These are phyloP conservation scores for Grigorovia yakushimaensis DNA, from an alignment of 805 yeast species.

Conservation along the genomic window DNA sequence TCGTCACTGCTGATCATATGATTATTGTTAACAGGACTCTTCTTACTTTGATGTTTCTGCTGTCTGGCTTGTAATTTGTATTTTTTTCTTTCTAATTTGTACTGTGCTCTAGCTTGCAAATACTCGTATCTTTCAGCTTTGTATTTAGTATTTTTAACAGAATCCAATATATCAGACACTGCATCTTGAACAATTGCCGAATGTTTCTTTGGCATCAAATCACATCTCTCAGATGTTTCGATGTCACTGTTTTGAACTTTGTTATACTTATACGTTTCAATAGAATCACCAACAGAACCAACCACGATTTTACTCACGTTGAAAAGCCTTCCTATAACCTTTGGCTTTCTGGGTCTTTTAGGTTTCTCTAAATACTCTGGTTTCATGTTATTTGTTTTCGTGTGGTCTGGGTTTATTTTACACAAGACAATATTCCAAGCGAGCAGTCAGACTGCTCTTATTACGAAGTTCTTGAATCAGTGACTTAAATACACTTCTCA, in stretches of 20 bases:
- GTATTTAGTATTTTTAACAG: neutral
- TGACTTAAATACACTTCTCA: no score
- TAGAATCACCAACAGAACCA: neutral
- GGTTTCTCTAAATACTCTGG: no score
- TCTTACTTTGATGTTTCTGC: no score
- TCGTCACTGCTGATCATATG: neutral
- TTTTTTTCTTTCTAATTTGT: no score
- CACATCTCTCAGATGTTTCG: neutral
- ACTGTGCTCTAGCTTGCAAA: neutral
- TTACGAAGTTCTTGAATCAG: no score
- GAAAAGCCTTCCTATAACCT: neutral
- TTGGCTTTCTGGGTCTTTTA: neutral
- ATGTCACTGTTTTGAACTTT: neutral
- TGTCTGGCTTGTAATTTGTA: no score
- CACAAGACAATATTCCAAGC: no score
- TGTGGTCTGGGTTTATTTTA: no score
- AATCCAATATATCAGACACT: neutral
- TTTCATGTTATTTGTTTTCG: no score
- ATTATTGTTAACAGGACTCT: no score
- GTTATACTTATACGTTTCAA: neutral
- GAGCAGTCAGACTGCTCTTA: no score
- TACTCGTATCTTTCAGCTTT: neutral
- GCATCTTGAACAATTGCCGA: neutral
- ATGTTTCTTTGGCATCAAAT: neutral
- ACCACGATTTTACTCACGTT: neutral